Evolutionary conservation across 495 filamentous ascomycete species (phyloP).

Genomic region (Xylaria bambusicola): DNA sequence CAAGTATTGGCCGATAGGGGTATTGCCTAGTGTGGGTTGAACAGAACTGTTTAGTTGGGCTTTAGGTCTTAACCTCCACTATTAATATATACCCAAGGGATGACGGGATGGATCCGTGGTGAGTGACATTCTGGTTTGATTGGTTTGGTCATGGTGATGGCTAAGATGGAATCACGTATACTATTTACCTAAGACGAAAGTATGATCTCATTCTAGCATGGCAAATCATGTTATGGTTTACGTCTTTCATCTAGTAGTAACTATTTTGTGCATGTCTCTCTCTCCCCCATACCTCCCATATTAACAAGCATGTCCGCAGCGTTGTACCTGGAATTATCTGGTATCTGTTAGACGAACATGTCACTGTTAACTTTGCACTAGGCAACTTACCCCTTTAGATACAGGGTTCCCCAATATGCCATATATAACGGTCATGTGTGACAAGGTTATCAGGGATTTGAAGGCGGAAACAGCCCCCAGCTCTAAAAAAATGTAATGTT

Average conservation of each 20-base stretch:
- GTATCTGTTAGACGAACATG: too few relatives aligned
- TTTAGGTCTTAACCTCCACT: neutral
- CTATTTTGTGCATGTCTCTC: too few relatives aligned
- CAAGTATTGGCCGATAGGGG: neutral
- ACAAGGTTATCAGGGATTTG: too few relatives aligned
- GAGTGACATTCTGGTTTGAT: constrained; percentile 2
- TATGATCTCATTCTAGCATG: neutral
- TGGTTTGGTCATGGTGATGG: neutral
- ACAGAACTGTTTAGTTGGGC: neutral
- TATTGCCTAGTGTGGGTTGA: neutral
- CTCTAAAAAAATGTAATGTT: too few relatives aligned
- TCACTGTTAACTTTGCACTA: too few relatives aligned
- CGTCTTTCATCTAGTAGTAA: neutral
- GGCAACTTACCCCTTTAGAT: too few relatives aligned
- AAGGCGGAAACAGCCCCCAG: too few relatives aligned
- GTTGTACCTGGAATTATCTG: too few relatives aligned
- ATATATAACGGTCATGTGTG: too few relatives aligned
- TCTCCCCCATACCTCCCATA: neutral
- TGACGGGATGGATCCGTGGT: neutral
- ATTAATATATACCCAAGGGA: neutral
- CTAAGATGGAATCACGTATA: neutral
- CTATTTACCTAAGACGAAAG: neutral
- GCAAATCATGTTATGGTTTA: neutral
- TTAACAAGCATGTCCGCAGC: too few relatives aligned
- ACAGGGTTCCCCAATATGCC: too few relatives aligned